A percentile compares a stretch with the other conserved stretches of the same genome.
phyloP scores from a whole-genome alignment of 371 early-diverging fungal species.

The Coemansia sp. region DNA sequence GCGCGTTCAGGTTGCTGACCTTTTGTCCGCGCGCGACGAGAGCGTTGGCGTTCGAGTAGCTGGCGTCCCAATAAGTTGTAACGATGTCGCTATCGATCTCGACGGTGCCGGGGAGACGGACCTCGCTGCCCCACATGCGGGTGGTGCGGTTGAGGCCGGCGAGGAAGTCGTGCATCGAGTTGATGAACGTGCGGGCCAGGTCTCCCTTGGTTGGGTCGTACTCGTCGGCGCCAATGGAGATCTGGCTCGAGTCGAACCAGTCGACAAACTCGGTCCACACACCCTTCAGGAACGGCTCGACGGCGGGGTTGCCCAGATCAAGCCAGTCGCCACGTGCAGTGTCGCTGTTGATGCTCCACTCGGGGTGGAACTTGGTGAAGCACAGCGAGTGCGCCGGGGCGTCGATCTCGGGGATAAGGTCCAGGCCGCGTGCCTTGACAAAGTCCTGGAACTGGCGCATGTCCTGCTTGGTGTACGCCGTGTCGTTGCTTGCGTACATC shows the following conservation, averaged over 20 bases:
- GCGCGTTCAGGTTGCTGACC: constrained; percentile 40
- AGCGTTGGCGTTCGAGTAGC: constrained; percentile 24
- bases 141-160: constrained; percentile 33
- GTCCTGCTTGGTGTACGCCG: constrained; percentile 40
- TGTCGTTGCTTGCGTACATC: constrained; percentile 38
- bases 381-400: constrained; percentile 43
- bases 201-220: constrained; percentile 44
- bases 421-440: constrained; percentile 39
- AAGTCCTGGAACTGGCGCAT: constrained; percentile 46
- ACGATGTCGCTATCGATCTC: constrained; percentile 27
- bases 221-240: constrained; percentile 44
- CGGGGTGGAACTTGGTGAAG: constrained; percentile 44
- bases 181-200: constrained; percentile 39
- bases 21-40: constrained; percentile 32
- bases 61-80: constrained; percentile 40
- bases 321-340: constrained; percentile 42
- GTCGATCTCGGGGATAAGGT: constrained; percentile 46
- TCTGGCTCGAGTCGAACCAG: constrained; percentile 40
- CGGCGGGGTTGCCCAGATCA: constrained; percentile 41
- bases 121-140: constrained; percentile 48
- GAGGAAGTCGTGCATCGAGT: constrained; percentile 39
- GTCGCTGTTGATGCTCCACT: constrained; percentile 33
- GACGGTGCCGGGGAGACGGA: constrained; percentile 33
- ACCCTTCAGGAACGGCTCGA: constrained; percentile 26
- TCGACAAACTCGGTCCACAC: constrained; percentile 41